phyloP scores from a whole-genome alignment of 1,139 yeast species.

The Suhomyces terraborum region DNA sequence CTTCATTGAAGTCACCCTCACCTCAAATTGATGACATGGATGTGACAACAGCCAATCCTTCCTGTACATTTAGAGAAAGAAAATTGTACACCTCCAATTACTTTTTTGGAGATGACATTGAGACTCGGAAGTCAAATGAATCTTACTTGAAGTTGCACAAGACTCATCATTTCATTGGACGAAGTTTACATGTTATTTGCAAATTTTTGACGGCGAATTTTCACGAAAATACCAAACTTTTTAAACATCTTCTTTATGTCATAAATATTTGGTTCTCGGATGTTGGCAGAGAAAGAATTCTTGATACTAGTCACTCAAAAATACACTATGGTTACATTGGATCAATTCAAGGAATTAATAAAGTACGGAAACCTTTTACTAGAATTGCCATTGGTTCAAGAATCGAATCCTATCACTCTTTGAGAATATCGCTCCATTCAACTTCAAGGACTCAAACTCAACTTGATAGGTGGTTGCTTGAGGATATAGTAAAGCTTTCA shows the following conservation, averaged over 20 bases:
- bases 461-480: constrained; percentile 63
- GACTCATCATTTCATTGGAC: constrained; percentile 64
- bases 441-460: constrained; percentile 73
- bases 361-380: constrained; percentile 70
- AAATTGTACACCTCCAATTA: constrained; percentile 62
- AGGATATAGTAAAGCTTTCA: constrained; percentile 68
- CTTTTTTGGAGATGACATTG: constrained; percentile 54
- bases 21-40: constrained; percentile 49
- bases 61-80: constrained; percentile 58
- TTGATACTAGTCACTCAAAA: constrained; percentile 53
- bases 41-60: constrained; percentile 46
- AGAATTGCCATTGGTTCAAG: constrained; percentile 77
- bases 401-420: constrained; percentile 74
- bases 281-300: constrained; percentile 72
- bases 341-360: constrained; percentile 43
- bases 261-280: constrained; percentile 82
- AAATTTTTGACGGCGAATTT: constrained; percentile 50
- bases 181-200: constrained; percentile 62
- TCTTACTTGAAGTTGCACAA: constrained; percentile 63
- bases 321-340: constrained; percentile 40
- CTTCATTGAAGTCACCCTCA: constrained; percentile 20
- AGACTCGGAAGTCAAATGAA: constrained; percentile 49
- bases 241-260: constrained; percentile 66
- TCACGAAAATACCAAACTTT: constrained; percentile 69
- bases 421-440: constrained; percentile 72